A percentile compares a stretch with the other conserved stretches of the same genome.
Conservation (phyloP, 2,329 filamentous ascomycete species). For the Fusarium secorum region DNA sequence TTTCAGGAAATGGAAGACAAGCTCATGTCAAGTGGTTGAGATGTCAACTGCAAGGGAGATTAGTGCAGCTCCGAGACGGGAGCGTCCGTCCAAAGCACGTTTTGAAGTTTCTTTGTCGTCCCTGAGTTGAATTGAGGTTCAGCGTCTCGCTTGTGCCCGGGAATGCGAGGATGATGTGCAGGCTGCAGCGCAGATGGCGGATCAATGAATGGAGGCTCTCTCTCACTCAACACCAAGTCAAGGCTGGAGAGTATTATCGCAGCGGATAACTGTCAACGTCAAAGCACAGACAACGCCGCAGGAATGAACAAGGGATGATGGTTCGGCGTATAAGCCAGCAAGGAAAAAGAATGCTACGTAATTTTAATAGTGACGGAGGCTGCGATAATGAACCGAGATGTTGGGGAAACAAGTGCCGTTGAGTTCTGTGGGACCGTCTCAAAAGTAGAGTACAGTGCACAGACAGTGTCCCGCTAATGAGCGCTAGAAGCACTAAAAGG, state of each 20-base stretch:
- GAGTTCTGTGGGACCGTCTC: constrained; percentile 27
- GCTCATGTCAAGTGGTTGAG: constrained; percentile 7
- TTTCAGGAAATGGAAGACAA: constrained; percentile 9
- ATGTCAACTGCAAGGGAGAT: constrained; percentile 18
- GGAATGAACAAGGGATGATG: constrained; percentile 10
- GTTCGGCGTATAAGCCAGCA: neutral
- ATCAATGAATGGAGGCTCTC: neutral
- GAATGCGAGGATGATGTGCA: constrained; percentile 29
- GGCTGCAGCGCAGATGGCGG: constrained; percentile 17
- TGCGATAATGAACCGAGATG: constrained; percentile 34
- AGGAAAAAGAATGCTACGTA: constrained; percentile 34
- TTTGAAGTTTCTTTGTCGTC: constrained; percentile 12
- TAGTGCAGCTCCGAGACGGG: constrained; percentile 14
- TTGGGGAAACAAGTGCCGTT: constrained; percentile 40
- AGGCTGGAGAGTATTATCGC: neutral
- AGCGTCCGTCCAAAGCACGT: constrained; percentile 11
- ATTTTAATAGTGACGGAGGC: constrained; percentile 26
- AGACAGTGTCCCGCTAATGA: constrained; percentile 30
- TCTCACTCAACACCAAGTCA: neutral
- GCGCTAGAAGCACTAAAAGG: constrained; percentile 11
- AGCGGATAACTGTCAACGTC: neutral
- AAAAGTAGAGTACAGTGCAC: constrained; percentile 24
- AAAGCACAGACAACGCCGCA: neutral
- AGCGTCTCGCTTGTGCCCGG: constrained; percentile 17
- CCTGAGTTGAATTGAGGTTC: neutral